phyloP scores from a whole-genome alignment of 257 asterid species.

The Solanum infundibuliforme region DNA sequence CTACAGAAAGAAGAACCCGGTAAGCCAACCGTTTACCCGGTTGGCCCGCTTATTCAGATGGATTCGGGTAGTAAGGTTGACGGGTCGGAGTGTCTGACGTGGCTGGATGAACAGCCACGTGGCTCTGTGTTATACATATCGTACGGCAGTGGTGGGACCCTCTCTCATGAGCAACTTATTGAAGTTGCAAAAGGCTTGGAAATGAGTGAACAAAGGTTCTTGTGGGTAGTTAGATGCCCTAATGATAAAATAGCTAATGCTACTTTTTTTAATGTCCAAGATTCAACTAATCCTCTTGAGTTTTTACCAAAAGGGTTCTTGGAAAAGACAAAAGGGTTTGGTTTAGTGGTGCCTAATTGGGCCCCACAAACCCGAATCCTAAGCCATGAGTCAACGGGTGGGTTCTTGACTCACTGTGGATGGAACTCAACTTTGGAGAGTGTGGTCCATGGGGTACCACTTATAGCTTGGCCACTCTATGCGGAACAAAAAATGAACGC shows the following conservation, averaged over 20 bases:
- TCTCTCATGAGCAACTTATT: conserved; percentile 27
- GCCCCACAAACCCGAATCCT: conserved; percentile 26
- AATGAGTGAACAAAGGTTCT: conserved; percentile 24
- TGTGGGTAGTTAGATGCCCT: conserved; percentile 29
- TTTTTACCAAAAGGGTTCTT: conserved; percentile 20
- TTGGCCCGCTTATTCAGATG: conserved; percentile 53
- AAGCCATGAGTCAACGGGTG: conserved; percentile 15
- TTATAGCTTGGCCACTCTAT: conserved; percentile 75
- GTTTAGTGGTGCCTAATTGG: conserved; percentile 22
- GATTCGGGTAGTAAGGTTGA: neutral
- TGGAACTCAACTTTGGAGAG: conserved; percentile 61
- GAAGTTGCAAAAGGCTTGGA: conserved; percentile 30
- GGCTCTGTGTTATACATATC: conserved; percentile 62
- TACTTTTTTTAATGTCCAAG: conserved; percentile 6
- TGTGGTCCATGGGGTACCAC: conserved; percentile 47
- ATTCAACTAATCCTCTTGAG: conserved; percentile 3
- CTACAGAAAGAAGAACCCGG: conserved; percentile 13
- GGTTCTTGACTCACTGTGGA: conserved; percentile 47
- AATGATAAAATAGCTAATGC: conserved; percentile 13
- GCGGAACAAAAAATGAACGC: conserved; percentile 82
- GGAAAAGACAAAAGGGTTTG: conserved; percentile 11
- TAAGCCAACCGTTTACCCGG: conserved; percentile 39
- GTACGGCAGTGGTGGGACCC: conserved; percentile 72
- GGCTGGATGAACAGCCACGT: conserved; percentile 60
- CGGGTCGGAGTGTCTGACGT: conserved; percentile 17